phyloP scores from a whole-genome alignment of 768 basidiomycete genomes.

The Thelephora ganbajun region DNA sequence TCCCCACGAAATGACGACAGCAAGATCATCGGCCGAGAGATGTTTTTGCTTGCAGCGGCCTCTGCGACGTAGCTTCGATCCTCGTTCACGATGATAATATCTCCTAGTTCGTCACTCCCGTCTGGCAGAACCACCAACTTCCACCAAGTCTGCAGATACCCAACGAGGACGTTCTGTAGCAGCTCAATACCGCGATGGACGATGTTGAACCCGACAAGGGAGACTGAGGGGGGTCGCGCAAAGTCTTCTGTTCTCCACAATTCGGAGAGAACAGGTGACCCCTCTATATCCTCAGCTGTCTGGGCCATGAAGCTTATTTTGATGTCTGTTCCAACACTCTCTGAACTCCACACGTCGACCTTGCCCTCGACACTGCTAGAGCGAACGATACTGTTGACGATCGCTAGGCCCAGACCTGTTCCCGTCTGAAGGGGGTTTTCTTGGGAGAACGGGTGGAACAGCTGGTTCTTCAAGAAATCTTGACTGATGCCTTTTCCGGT shows the following conservation, averaged over 20 bases:
- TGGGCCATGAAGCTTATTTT: conserved; percentile 75
- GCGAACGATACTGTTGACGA: conserved; percentile 84
- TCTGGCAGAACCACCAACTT: conserved; percentile 33
- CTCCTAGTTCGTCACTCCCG: conserved; percentile 33
- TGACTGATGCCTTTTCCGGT: conserved; percentile 94
- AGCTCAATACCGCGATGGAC: conserved; percentile 54
- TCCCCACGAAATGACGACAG: conserved; percentile 60
- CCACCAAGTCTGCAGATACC: conserved; percentile 70
- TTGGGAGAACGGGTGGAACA: conserved; percentile 96
- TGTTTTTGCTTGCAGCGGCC: conserved; percentile 44
- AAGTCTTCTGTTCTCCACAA: conserved; percentile 13
- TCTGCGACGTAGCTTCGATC: conserved; percentile 42
- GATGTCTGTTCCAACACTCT: conserved; percentile 84
- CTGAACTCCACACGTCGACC: conserved; percentile 88
- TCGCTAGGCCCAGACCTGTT: conserved; percentile 87
- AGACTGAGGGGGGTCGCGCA: conserved; percentile 34
- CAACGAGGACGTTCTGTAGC: conserved; percentile 42
- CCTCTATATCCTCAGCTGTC: conserved; percentile 25
- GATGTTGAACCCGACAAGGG: conserved; percentile 59
- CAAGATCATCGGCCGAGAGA: conserved; percentile 55
- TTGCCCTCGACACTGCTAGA: conserved; percentile 81
- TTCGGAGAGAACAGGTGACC: conserved; percentile 10
- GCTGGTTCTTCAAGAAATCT: conserved; percentile 87
- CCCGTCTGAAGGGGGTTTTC: conserved; percentile 90
- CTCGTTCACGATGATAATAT: conserved; percentile 76